phyloP scores from a whole-genome alignment of 177 flowering plant genomes.

The Vitis hybrid region DNA sequence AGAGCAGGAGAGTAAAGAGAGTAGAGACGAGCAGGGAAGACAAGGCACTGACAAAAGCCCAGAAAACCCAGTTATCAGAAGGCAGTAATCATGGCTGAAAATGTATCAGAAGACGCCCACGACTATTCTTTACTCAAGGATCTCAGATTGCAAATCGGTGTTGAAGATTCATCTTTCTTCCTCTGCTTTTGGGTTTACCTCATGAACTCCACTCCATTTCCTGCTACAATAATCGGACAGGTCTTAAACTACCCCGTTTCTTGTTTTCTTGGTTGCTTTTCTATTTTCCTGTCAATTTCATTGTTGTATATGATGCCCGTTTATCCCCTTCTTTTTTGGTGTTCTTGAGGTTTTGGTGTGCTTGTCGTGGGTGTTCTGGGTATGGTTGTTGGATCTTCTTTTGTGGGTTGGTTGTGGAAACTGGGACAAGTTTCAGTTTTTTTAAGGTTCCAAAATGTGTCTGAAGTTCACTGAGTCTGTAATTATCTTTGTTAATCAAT shows the following conservation, averaged over 20 bases:
- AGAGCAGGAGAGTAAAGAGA: constrained; percentile 1
- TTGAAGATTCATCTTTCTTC: constrained; percentile 28
- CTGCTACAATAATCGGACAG: constrained; percentile 52
- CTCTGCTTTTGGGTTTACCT: constrained; percentile 70
- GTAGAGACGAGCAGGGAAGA: not conserved
- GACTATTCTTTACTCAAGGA: constrained; percentile 43
- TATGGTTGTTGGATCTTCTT: too few relatives aligned
- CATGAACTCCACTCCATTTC: constrained; percentile 28
- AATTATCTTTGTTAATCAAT: too few relatives aligned
- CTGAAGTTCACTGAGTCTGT: too few relatives aligned
- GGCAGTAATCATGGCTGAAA: constrained; percentile 4
- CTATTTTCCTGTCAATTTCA: not conserved
- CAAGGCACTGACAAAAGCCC: not conserved
- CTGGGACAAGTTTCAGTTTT: too few relatives aligned
- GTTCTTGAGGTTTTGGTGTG: not conserved
- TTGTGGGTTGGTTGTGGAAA: too few relatives aligned
- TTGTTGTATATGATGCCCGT: not conserved
- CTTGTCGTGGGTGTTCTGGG: not conserved
- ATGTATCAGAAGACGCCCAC: not conserved
- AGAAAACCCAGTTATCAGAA: not conserved
- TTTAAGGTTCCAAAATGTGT: too few relatives aligned
- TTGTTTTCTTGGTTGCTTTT: not conserved
- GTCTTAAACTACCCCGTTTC: constrained; percentile 20
- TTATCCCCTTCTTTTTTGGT: not conserved
- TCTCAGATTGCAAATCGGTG: constrained; percentile 38